A percentile compares a stretch with the other conserved stretches of the same genome.
Evolutionary conservation across 2,329 filamentous ascomycete species (phyloP).

Genomic region (Diaporthe ilicicola): DNA sequence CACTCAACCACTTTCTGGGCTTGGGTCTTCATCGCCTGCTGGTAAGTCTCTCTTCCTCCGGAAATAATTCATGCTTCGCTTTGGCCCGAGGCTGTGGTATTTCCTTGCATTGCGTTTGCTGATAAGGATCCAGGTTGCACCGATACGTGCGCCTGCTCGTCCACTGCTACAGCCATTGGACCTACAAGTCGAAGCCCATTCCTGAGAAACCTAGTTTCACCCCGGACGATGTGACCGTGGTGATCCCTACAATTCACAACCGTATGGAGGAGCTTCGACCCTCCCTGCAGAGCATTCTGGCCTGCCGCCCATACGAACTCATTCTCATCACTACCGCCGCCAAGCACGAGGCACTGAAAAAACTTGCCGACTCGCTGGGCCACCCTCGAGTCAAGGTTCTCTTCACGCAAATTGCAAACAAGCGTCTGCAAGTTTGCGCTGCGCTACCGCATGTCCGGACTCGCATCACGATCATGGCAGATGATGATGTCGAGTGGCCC

Average conservation of each 20-base stretch:
- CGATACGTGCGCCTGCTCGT: slow-evolving; percentile 87
- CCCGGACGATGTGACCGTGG: slow-evolving; percentile 87
- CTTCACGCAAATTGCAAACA: slow-evolving; percentile 87
- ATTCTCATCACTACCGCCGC: slow-evolving; percentile 88
- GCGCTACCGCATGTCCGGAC: slow-evolving; percentile 88
- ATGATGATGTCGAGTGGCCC: slow-evolving; percentile 96
- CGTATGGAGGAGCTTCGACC: slow-evolving; percentile 83
- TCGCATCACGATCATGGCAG: slow-evolving; percentile 87
- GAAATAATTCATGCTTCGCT: neutral
- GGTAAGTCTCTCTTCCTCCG: slow-evolving; percentile 47
- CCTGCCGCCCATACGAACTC: slow-evolving; percentile 74
- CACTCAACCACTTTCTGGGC: slow-evolving; percentile 30
- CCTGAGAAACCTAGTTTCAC: slow-evolving; percentile 83
- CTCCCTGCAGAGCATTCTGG: slow-evolving; percentile 80
- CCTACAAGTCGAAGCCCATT: slow-evolving; percentile 84
- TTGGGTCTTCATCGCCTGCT: slow-evolving; percentile 44
- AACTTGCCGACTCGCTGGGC: slow-evolving; percentile 69
- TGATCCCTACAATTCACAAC: slow-evolving; percentile 92
- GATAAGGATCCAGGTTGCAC: slow-evolving; percentile 70
- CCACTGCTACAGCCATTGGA: slow-evolving; percentile 86
- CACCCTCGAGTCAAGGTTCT: slow-evolving; percentile 75
- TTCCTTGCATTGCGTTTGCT: neutral
- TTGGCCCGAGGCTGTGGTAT: neutral
- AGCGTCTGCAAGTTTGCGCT: slow-evolving; percentile 91
- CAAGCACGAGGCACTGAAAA: slow-evolving; percentile 74